Percentiles rank a stretch among this genome's conserved stretches.
Conservation (phyloP, 148 eudicot genomes). For the Rhododendron williamsianum region DNA sequence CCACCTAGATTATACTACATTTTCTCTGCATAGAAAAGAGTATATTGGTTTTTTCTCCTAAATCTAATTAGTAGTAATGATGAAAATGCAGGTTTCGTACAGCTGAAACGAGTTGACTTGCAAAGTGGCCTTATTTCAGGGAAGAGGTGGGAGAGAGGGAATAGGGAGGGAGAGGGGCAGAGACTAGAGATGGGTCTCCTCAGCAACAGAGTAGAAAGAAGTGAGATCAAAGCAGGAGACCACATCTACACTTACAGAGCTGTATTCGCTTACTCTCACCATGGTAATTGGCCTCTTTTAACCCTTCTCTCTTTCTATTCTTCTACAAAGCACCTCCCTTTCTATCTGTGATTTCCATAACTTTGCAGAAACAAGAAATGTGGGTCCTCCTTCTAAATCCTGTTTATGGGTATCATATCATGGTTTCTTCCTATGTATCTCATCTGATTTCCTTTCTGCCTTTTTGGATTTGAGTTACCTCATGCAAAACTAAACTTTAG, state of each 20-base stretch:
- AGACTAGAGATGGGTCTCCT: constrained; percentile 65
- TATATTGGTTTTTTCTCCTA: background rate
- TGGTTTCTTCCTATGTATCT: background rate
- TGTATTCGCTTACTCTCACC: constrained; percentile 90
- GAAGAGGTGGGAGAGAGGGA: background rate
- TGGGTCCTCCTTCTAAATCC: background rate
- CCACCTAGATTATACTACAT: background rate
- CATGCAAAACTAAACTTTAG: background rate
- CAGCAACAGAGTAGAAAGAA: constrained; percentile 71
- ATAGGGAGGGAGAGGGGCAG: background rate
- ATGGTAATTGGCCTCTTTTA: constrained; percentile 38
- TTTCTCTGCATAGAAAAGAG: background rate
- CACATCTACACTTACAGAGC: constrained; percentile 97
- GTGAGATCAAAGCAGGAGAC: constrained; percentile 75
- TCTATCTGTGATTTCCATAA: background rate
- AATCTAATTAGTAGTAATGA: background rate
- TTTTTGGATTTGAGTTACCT: background rate
- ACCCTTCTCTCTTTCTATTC: background rate
- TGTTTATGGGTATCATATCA: background rate
- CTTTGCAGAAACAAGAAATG: constrained; percentile 12
- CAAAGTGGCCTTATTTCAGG: background rate
- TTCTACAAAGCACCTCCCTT: background rate
- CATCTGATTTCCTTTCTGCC: background rate
- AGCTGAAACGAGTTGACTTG: background rate
- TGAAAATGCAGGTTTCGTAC: background rate